A percentile compares a stretch with the other conserved stretches of the same genome.
These are phyloP conservation scores for Quambalaria eucalypti DNA, from an alignment of 1,284 basidiomycete species.

Conservation along the genomic window DNA sequence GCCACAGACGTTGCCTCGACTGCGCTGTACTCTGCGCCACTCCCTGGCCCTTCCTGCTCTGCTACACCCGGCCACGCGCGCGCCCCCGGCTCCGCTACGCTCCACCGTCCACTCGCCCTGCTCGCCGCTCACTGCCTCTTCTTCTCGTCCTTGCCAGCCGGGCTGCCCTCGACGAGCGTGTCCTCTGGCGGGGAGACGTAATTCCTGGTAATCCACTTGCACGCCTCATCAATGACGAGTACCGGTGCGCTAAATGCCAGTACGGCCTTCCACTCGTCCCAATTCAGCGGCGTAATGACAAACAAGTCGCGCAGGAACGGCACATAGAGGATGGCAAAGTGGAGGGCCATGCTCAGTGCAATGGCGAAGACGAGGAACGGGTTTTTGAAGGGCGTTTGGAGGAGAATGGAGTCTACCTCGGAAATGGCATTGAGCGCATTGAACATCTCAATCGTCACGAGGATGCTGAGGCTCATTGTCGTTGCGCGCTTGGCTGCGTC, in stretches of 20 bases:
- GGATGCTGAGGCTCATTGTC: slow-evolving; percentile 87
- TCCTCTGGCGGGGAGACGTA: slow-evolving; percentile 8
- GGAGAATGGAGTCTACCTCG: slow-evolving; percentile 88
- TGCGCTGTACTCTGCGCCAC: no score
- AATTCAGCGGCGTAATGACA: slow-evolving; percentile 81
- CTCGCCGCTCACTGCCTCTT: not conserved
- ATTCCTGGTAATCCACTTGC: slow-evolving; percentile 64
- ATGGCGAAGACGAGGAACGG: slow-evolving; percentile 64
- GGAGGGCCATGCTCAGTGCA: slow-evolving; percentile 76
- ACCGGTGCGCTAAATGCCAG: slow-evolving; percentile 80
- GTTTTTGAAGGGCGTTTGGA: slow-evolving; percentile 85
- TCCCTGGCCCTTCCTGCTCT: no score
- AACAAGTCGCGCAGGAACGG: slow-evolving; percentile 53
- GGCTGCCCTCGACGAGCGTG: not conserved
- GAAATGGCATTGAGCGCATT: slow-evolving; percentile 97
- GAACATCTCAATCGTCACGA: slow-evolving; percentile 95
- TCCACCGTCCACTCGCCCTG: no score
- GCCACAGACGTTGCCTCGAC: no score
- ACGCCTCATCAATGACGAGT: slow-evolving; percentile 75
- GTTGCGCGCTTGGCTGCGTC: slow-evolving; percentile 68
- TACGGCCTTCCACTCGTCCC: slow-evolving; percentile 90
- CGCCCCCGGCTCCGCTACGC: no score
- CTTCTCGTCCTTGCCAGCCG: not conserved
- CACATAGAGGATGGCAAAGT: slow-evolving; percentile 83
- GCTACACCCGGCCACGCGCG: no score